phyloP scores from a whole-genome alignment of 805 yeast species.

The Candida patagonica region DNA sequence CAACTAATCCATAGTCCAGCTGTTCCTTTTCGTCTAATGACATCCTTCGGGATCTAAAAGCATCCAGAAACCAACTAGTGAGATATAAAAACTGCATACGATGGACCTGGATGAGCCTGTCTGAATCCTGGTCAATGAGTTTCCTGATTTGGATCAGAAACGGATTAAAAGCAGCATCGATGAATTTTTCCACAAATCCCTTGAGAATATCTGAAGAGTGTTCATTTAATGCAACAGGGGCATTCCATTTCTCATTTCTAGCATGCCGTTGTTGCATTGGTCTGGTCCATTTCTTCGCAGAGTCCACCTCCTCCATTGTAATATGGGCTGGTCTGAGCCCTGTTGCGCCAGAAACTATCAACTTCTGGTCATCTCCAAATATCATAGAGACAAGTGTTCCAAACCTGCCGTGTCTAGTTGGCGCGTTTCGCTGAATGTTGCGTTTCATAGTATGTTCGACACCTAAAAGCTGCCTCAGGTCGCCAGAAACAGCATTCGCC shows the following conservation, averaged over 20 bases:
- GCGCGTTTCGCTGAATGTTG: slow-evolving; percentile 39
- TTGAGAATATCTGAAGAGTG: slow-evolving; percentile 27
- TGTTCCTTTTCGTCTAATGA: neutral
- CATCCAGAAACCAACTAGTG: slow-evolving; percentile 67
- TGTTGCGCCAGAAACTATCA: slow-evolving; percentile 67
- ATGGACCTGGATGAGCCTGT: slow-evolving; percentile 21
- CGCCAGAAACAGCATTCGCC: slow-evolving; percentile 41
- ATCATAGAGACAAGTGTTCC: slow-evolving; percentile 77
- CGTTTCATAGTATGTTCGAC: slow-evolving; percentile 50
- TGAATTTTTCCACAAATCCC: slow-evolving; percentile 46
- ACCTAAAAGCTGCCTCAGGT: slow-evolving; percentile 39
- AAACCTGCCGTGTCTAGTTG: slow-evolving; percentile 81
- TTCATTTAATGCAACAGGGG: slow-evolving; percentile 17
- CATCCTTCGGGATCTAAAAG: slow-evolving; percentile 37
- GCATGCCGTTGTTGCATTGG: slow-evolving; percentile 16
- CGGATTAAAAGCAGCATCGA: slow-evolving; percentile 68
- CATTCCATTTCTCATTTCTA: slow-evolving; percentile 17
- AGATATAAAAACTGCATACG: slow-evolving; percentile 46
- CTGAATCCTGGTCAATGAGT: slow-evolving; percentile 33
- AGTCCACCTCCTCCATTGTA: slow-evolving; percentile 57
- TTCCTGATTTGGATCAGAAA: slow-evolving; percentile 46
- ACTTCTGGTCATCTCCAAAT: slow-evolving; percentile 45
- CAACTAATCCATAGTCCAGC: slow-evolving; percentile 27
- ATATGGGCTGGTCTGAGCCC: slow-evolving; percentile 43
- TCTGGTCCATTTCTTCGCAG: slow-evolving; percentile 56